Conservation (phyloP, 2,329 filamentous ascomycete species). For the Calonectria honghensis region DNA sequence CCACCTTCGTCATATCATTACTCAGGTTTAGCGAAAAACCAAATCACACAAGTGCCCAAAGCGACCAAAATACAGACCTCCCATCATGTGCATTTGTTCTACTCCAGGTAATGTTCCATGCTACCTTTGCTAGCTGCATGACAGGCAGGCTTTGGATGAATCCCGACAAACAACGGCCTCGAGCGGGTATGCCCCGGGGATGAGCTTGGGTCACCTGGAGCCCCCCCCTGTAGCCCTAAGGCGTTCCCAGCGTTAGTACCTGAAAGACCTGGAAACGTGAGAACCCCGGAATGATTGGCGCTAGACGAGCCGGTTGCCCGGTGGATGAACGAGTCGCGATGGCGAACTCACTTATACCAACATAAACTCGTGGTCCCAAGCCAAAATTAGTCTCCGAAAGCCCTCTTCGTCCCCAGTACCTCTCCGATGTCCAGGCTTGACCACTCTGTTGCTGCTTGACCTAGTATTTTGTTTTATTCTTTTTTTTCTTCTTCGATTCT, state of each 20-base stretch:
- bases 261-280: not conserved
- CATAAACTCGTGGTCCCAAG: constrained; percentile 27
- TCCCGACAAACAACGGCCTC: not conserved
- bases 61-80: not conserved
- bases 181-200: constrained; percentile 1
- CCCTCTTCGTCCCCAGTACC: constrained; percentile 33
- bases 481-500: constrained; percentile 38
- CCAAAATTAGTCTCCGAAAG: not conserved
- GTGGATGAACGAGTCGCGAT: constrained; percentile 34
- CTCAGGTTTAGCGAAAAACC: not conserved
- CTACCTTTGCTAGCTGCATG: not conserved
- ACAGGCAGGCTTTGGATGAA: not conserved
- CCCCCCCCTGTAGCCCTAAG: not conserved
- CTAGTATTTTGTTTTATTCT: constrained; percentile 34
- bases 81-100: not conserved
- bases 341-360: constrained; percentile 36
- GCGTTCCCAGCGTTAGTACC: constrained; percentile 11
- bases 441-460: constrained; percentile 45
- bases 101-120: not conserved
- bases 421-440: constrained; percentile 39
- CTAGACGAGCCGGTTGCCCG: constrained; percentile 41
- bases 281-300: constrained; percentile 17
- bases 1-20: not conserved
- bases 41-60: not conserved
- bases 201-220: constrained; percentile 7